Percentiles rank a stretch among this genome's conserved stretches.
These are phyloP conservation scores for Brasenia schreberi DNA, from an alignment of 164 flowering plant genomes.

Conservation along the genomic window DNA sequence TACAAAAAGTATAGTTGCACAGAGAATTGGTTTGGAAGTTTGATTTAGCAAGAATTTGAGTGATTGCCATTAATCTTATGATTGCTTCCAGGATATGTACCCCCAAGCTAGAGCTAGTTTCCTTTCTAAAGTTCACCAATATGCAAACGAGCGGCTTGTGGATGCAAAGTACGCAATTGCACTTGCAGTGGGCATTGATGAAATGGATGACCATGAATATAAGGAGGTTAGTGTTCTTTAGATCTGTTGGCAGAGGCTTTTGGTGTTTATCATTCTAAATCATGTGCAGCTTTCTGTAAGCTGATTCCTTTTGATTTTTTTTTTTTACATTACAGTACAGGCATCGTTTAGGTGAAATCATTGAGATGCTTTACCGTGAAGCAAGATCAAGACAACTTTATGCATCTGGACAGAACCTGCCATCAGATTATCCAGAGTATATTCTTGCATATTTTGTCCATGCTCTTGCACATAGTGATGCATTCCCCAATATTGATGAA, in stretches of 20 bases:
- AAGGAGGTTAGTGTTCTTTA: conserved; percentile 44
- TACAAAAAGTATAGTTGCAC: not conserved
- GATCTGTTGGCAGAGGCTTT: not conserved
- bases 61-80: not conserved
- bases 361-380: conserved; percentile 65
- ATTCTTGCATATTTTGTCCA: conserved; percentile 74
- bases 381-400: conserved; percentile 49
- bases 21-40: not conserved
- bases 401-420: conserved; percentile 38
- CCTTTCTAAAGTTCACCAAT: conserved; percentile 78
- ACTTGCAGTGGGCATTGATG: conserved; percentile 34
- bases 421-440: conserved; percentile 50
- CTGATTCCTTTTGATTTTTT: conserved; percentile 7
- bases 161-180: conserved; percentile 89
- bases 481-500: conserved; percentile 58
- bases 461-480: conserved; percentile 73
- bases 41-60: not conserved
- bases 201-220: conserved; percentile 14
- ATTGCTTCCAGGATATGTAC: conserved; percentile 29
- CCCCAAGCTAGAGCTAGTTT: conserved; percentile 60
- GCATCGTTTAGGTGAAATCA: conserved; percentile 57
- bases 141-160: conserved; percentile 65
- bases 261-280: too few relatives aligned
- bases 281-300: not conserved
- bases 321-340: conserved; percentile 44